These are phyloP conservation scores for Biancaea sappan DNA, from an alignment of 306 rosid species.

Conservation along the genomic window DNA sequence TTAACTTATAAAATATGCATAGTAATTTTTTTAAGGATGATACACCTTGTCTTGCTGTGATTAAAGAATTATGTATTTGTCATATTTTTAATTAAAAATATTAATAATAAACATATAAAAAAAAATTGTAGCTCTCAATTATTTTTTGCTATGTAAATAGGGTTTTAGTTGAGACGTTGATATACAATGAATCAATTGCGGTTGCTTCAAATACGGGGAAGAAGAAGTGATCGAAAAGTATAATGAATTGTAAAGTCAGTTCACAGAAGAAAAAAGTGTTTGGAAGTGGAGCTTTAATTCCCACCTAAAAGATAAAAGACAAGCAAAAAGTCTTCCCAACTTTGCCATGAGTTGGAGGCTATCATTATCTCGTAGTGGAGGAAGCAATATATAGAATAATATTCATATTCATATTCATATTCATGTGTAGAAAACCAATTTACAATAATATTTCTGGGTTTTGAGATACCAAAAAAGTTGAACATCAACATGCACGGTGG, in stretches of 20 bases:
- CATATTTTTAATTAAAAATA: too few relatives aligned
- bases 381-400: constrained; percentile 22
- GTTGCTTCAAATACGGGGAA: neutral
- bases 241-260: neutral
- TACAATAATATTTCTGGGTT: neutral
- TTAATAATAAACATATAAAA: too few relatives aligned
- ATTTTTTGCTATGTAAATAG: too few relatives aligned
- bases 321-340: neutral
- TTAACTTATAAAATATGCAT: too few relatives aligned
- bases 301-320: constrained; percentile 36
- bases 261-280: constrained; percentile 5
- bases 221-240: neutral
- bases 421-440: neutral
- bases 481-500: neutral
- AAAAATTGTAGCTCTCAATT: too few relatives aligned
- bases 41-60: too few relatives aligned
- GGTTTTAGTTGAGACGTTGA: neutral
- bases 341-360: neutral
- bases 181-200: neutral
- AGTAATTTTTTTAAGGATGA: too few relatives aligned
- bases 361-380: constrained; percentile 23
- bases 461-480: neutral
- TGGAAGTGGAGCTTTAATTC: constrained; percentile 27
- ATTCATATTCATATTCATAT: neutral
- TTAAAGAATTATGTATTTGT: too few relatives aligned